Conservation (phyloP, 2,329 filamentous ascomycete species). For the Elsinoe fawcettii region DNA sequence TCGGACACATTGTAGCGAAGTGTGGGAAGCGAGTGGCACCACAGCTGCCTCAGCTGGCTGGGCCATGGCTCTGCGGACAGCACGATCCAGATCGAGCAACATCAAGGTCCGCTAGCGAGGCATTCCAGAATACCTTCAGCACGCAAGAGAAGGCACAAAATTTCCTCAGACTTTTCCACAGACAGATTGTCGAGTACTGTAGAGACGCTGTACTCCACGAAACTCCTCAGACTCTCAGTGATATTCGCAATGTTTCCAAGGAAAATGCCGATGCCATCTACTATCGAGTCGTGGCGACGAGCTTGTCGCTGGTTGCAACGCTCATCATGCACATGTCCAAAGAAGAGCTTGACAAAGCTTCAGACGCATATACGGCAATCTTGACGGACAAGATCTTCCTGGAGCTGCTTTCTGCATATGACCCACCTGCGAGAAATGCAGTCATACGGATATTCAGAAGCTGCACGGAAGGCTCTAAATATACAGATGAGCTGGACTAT, state of each 20-base stretch:
- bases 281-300: slow-evolving; percentile 63
- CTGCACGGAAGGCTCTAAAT: slow-evolving; percentile 38
- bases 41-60: slow-evolving; percentile 67
- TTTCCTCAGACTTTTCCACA: slow-evolving; percentile 76
- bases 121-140: slow-evolving; percentile 65
- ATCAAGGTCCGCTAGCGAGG: slow-evolving; percentile 66
- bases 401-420: slow-evolving; percentile 52
- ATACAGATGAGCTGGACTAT: slow-evolving; percentile 39
- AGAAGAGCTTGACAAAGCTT: slow-evolving; percentile 53
- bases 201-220: slow-evolving; percentile 69
- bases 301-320: slow-evolving; percentile 47
- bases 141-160: slow-evolving; percentile 69
- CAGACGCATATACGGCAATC: slow-evolving; percentile 56
- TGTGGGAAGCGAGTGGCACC: slow-evolving; percentile 76
- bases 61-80: slow-evolving; percentile 82
- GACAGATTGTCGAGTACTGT: slow-evolving; percentile 73
- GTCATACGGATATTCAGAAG: slow-evolving; percentile 50
- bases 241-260: slow-evolving; percentile 72
- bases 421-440: slow-evolving; percentile 48
- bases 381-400: slow-evolving; percentile 57
- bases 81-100: slow-evolving; percentile 79
- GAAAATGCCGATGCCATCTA: slow-evolving; percentile 87
- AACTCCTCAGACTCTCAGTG: slow-evolving; percentile 73
- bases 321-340: slow-evolving; percentile 39
- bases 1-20: slow-evolving; percentile 52